Evolutionary conservation across 768 basidiomycete species (phyloP), one percentile per base, ranked within the genome.

Genomic region (Tricholoma hemisulphureum): DNA sequence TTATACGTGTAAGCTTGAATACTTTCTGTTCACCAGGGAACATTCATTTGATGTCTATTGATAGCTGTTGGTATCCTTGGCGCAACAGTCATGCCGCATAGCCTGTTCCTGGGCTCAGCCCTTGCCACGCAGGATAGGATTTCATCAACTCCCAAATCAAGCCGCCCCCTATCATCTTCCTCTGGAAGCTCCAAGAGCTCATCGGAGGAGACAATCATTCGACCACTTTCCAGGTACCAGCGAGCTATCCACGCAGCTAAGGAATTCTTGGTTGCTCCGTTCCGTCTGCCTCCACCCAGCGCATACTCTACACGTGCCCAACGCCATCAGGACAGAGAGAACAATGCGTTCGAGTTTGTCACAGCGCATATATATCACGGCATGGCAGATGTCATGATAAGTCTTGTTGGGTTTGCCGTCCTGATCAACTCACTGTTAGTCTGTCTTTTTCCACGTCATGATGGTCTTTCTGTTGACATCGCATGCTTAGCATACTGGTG

Each of bases 61-160:
- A 29, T 59, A 86, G 85, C 86, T 28, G 83, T 89, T 54, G 89
- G 89, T 34, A 86, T 92, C 51, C 66, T 90, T 1, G 88, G 89
- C 28, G 92, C 93, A 1, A 97, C 93, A 2, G 87, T 94, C 58
- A 95, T 95, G 94, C 94, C 94, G 0, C 94, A 95, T 70, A 88
- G 88, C 58, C 77, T 97, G n/a, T 94, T 91, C 76, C 78, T 97
- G 14, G 95, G 94, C 5, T 93, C 91, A 2, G 83, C 85, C 28
- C 83, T 97, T 4, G 88, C 93, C 2, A 93, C 91, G 0, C 90
- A 94, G 67, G 87, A 94, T 57, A 77, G 94, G 45, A 65, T 92
- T 13, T 73, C 75, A 1, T 71, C 72, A 34, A 68, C 71, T 8
- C 62, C 74, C 16, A 58, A 65, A 20, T 59, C 62, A 31, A 52